These are phyloP conservation scores for Pyrenula aspistea DNA, from an alignment of 495 filamentous ascomycete species.

Conservation along the genomic window DNA sequence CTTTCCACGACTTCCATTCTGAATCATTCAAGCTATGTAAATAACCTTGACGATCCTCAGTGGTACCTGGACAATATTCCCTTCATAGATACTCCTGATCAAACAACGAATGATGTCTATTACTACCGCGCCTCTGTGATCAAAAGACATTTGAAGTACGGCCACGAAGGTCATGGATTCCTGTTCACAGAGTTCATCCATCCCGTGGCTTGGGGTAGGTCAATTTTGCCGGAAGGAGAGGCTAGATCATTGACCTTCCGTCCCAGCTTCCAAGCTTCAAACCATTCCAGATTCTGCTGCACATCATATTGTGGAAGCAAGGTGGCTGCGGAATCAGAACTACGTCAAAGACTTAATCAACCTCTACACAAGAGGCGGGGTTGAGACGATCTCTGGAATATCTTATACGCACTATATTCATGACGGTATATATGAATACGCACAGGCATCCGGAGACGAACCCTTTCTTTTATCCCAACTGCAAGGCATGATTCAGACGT, in stretches of 20 bases:
- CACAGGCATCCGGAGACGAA: constrained; percentile 26
- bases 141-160: constrained; percentile 28
- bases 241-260: too few species aligned
- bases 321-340: constrained; percentile 27
- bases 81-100: constrained; percentile 29
- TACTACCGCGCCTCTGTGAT: constrained; percentile 31
- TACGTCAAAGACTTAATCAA: constrained; percentile 29
- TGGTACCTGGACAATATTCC: constrained; percentile 25
- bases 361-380: constrained; percentile 28
- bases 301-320: constrained; percentile 32
- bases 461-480: constrained; percentile 23
- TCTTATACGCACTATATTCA: constrained; percentile 31
- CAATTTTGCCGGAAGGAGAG: too few species aligned
- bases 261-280: constrained; percentile 9
- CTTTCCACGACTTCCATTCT: background rate
- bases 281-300: constrained; percentile 29
- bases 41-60: background rate
- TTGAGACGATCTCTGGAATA: constrained; percentile 16
- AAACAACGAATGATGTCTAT: constrained; percentile 29
- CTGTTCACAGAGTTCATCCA: constrained; percentile 31
- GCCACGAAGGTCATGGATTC: constrained; percentile 26
- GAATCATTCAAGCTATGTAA: background rate
- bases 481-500: constrained; percentile 25
- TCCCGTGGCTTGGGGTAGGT: constrained; percentile 22
- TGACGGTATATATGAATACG: constrained; percentile 21